Base-by-base conservation (phyloP, 2,329 filamentous ascomycete genomes). In the Colletotrichum liriopes region DNA sequence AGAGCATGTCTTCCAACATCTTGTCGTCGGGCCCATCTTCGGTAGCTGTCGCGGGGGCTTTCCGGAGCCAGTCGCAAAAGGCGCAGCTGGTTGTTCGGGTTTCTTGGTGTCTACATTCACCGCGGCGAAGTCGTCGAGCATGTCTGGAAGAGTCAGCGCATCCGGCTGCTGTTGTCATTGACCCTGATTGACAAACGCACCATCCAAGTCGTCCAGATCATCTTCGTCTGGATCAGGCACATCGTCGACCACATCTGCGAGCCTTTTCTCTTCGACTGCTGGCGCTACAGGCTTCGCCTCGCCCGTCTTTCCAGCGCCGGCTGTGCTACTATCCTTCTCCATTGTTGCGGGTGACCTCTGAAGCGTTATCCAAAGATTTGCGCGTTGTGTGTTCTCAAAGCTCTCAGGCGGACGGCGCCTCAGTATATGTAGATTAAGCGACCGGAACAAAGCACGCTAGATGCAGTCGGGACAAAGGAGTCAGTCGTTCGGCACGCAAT, bases 221-320 rank as follows among this genome's bases (percentile, higher is more conserved):
- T 96, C 96, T 82, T 97, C 95, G 75, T 98, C 96, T 8, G 95
- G 96, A 78, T 98, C 96, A 26, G 95, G 92, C 20, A 93, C 91
- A 76, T 93, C 89, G 29, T 88, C 89, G 29, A 81, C 77, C 20
- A 79, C 75, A 11, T 75, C 73, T 14, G 75, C 75, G n/a, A 74
- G 76, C 43, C 73, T 73, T 63, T 78, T 80, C 37, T 74, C 52
- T 67, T 73, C 77, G 37, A 73, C 64, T 39, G 74, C 39, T 59
- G 76, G 59, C 23, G 71, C 70, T 32, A 29, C 56, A 52, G 29
- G 71, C 52, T 77, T 75, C 55, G 74, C 76, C 60, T 71, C 69
- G 35, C 60, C 47, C 26, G 71, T n/a, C 58, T 74, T 74, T 32
- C 45, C 59, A 3, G 61, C 69, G 3, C 65, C 56, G 18, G 73